These are phyloP conservation scores for Carex arenaria DNA, from an alignment of 202 grass and related monocot genomes.

Conservation along the genomic window DNA sequence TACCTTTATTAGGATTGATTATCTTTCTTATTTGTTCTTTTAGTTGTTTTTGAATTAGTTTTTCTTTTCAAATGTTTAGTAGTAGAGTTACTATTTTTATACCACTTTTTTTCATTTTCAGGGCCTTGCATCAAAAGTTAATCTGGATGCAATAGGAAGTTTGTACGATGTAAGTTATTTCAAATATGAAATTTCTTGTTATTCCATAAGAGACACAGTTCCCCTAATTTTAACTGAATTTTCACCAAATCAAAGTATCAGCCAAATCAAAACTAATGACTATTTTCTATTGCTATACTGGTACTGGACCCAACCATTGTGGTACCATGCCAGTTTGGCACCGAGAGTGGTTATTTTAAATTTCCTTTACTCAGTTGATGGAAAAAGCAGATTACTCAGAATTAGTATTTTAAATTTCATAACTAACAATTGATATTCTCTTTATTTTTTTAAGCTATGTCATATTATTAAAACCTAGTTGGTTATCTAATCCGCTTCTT, in stretches of 20 bases:
- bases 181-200: too few relatives aligned
- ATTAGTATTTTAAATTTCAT: neutral
- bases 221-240: too few relatives aligned
- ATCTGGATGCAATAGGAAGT: slow-evolving; percentile 50
- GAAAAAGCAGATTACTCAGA: neutral
- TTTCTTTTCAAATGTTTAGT: neutral
- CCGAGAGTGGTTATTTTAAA: neutral
- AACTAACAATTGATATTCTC: too few relatives aligned
- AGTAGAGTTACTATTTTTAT: slow-evolving; percentile 3
- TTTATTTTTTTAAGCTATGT: too few relatives aligned
- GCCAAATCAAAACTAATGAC: too few relatives aligned
- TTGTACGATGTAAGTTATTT: slow-evolving; percentile 55
- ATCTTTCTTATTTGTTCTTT: neutral
- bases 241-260: too few relatives aligned
- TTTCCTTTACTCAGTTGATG: neutral
- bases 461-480: too few relatives aligned
- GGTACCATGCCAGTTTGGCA: neutral
- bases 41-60: neutral
- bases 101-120: slow-evolving; percentile 26
- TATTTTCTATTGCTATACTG: slow-evolving; percentile 7
- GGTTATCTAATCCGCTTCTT: neutral
- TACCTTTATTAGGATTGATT: neutral
- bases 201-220: too few relatives aligned
- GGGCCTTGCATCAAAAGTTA: slow-evolving; percentile 75
- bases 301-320: neutral